Conservation (phyloP, 2,329 filamentous ascomycete species). For the Ophiostoma perfectum region DNA sequence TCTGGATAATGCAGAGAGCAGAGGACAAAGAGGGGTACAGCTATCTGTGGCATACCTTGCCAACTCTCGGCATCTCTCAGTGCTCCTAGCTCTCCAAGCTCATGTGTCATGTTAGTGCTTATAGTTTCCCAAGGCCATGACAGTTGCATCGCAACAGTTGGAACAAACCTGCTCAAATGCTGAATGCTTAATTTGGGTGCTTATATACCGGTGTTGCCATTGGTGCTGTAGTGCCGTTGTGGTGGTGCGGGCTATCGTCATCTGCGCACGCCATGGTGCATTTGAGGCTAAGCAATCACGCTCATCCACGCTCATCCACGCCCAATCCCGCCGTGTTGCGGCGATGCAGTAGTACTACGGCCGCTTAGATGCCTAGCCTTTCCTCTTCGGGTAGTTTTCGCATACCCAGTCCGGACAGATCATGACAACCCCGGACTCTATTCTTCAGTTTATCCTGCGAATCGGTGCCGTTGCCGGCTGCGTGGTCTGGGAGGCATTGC, state of each 20-base stretch:
- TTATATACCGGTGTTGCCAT: neutral
- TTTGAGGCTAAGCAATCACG: constrained; percentile 5
- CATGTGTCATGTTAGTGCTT: constrained; percentile 7
- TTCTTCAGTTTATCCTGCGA: neutral
- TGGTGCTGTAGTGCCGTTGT: neutral
- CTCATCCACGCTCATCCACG: neutral
- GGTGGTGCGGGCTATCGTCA: neutral
- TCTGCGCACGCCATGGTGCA: constrained; percentile 5
- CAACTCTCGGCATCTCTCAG: neutral
- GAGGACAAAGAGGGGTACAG: too few species aligned
- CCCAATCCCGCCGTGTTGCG: neutral
- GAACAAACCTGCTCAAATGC: neutral
- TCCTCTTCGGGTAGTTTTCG: neutral
- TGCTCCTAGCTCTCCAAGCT: neutral
- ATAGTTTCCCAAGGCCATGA: neutral
- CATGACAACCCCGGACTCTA: neutral
- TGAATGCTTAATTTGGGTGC: too few species aligned
- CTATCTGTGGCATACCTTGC: too few species aligned
- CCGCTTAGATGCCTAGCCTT: neutral
- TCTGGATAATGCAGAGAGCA: too few species aligned
- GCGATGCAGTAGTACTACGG: neutral
- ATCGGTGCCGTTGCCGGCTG: neutral
- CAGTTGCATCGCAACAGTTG: neutral
- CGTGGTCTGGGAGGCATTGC: neutral
- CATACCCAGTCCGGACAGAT: neutral